Conservation (phyloP, 2,329 filamentous ascomycete genomes). For the Fusarium cyanostomum region DNA sequence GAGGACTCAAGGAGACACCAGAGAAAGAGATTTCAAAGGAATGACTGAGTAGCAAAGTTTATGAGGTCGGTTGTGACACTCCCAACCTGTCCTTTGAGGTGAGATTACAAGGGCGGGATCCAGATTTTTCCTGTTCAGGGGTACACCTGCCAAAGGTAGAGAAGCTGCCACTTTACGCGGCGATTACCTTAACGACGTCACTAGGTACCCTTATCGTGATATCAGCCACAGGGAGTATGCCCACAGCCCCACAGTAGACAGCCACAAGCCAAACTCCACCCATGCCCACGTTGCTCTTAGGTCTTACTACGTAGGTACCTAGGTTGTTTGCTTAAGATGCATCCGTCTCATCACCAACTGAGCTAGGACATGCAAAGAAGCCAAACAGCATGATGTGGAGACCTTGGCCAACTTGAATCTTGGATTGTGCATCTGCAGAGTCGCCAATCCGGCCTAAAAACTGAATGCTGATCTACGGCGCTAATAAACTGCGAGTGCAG, state of each 20-base stretch:
- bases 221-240: not conserved
- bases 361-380: not conserved
- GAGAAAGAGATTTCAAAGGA: slow-evolving; percentile 18
- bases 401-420: not conserved
- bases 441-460: not conserved
- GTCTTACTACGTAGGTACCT: too few relatives aligned
- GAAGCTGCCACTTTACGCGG: slow-evolving; percentile 4
- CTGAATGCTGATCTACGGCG: slow-evolving; percentile 16
- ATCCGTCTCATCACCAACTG: slow-evolving; percentile 23
- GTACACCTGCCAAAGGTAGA: slow-evolving; percentile 15
- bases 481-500: slow-evolving; percentile 30
- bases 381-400: not conserved
- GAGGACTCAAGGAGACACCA: slow-evolving; percentile 11
- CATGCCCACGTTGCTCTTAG: slow-evolving; percentile 28
- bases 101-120: slow-evolving; percentile 34
- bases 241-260: slow-evolving; percentile 1
- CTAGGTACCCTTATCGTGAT: slow-evolving; percentile 7
- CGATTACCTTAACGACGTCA: slow-evolving; percentile 16
- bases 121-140: slow-evolving; percentile 36
- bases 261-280: slow-evolving; percentile 6
- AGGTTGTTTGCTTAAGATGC: slow-evolving; percentile 12
- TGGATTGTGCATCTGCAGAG: not conserved
- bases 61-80: slow-evolving; percentile 38
- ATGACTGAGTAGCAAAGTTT: slow-evolving; percentile 21
- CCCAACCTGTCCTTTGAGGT: slow-evolving; percentile 39